Percentiles rank a stretch among this genome's conserved stretches.
phyloP scores from a whole-genome alignment of 306 rosid species.

The Pyrus bretschneideri region DNA sequence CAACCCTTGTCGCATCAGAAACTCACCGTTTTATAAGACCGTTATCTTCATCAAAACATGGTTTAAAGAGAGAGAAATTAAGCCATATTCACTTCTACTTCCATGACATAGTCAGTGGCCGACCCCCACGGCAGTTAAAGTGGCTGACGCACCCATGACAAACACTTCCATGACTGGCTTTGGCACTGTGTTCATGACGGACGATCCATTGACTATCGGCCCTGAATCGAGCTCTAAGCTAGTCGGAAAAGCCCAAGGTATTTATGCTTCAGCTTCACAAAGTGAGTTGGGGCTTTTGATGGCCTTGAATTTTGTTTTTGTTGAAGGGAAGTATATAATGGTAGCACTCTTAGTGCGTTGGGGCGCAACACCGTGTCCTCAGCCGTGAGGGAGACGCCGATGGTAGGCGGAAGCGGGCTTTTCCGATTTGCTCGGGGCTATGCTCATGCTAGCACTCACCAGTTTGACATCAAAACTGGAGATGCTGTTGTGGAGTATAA shows the following conservation, averaged over 20 bases:
- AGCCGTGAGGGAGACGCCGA: conserved; percentile 55
- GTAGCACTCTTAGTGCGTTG: conserved; percentile 47
- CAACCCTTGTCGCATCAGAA: background rate
- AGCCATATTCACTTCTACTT: conserved; percentile 48
- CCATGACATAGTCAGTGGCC: conserved; percentile 45
- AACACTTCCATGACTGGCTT: conserved; percentile 21
- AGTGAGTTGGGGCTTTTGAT: conserved; percentile 35
- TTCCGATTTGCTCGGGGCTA: conserved; percentile 71
- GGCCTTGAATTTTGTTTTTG: conserved; percentile 51
- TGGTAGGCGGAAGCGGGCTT: conserved; percentile 64
- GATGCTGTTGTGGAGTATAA: conserved; percentile 61
- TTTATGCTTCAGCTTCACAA: conserved; percentile 54
- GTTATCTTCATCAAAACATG: conserved; percentile 10
- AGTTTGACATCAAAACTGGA: background rate
- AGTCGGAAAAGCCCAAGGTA: conserved; percentile 59
- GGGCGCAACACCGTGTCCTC: conserved; percentile 40
- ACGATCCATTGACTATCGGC: conserved; percentile 41
- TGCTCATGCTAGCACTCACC: conserved; percentile 32
- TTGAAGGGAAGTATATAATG: conserved; percentile 46
- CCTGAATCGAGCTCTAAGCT: conserved; percentile 32
- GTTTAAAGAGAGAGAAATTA: conserved; percentile 27
- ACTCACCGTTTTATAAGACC: conserved; percentile 7
- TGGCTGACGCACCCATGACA: conserved; percentile 29
- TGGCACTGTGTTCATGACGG: conserved; percentile 44
- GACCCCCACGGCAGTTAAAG: conserved; percentile 37